Percentiles rank a stretch among this genome's conserved stretches.
Conservation (phyloP, 306 rosid genomes). For the Trichosanthes cucumerina region DNA sequence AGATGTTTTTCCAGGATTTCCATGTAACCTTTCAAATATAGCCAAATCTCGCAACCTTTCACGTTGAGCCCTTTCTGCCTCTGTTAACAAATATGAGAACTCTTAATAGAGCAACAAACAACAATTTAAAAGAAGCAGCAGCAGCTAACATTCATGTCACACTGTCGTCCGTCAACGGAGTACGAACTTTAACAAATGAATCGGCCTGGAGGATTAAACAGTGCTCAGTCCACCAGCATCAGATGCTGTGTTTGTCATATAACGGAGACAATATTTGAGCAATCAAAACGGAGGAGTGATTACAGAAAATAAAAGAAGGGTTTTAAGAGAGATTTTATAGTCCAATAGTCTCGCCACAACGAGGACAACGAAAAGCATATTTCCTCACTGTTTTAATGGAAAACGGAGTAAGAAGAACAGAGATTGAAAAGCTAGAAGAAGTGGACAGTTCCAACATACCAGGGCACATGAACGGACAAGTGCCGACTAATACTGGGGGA, state of each 20-base stretch:
- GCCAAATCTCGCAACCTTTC: slow-evolving; percentile 81
- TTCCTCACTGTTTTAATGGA: neutral
- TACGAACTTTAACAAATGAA: neutral
- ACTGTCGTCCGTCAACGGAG: neutral
- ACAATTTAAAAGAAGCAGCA: neutral
- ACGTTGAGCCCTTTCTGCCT: slow-evolving; percentile 68
- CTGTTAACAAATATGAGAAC: slow-evolving; percentile 22
- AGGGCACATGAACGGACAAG: slow-evolving; percentile 85
- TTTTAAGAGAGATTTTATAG: neutral
- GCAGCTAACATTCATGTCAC: neutral
- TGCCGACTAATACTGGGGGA: slow-evolving; percentile 31
- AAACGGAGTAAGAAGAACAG: neutral
- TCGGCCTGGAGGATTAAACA: neutral
- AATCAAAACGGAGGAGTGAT: neutral
- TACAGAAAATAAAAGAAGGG: neutral
- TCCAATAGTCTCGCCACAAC: neutral
- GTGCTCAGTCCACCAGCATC: neutral
- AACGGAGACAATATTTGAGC: no score
- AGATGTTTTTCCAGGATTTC: slow-evolving; percentile 57
- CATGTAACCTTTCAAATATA: slow-evolving; percentile 70
- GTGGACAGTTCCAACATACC: slow-evolving; percentile 24
- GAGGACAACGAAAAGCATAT: neutral
- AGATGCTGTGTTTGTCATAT: neutral
- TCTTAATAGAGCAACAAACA: neutral
- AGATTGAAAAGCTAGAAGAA: neutral